Percentiles rank a stretch among this genome's conserved stretches.
phyloP scores from a whole-genome alignment of 176 grass and related monocot species.

The Oryza meridionalis region DNA sequence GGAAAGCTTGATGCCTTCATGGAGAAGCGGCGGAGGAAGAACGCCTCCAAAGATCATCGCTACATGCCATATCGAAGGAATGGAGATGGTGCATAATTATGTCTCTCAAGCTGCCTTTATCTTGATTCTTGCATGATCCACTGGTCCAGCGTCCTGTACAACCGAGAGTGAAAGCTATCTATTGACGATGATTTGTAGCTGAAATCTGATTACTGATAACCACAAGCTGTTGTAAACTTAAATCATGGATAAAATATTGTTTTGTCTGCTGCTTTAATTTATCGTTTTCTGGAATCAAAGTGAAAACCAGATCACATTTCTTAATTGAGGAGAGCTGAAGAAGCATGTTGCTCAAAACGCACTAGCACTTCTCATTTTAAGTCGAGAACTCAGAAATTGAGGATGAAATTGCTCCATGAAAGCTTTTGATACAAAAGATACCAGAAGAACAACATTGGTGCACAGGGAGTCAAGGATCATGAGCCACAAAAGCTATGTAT shows the following conservation, averaged over 20 bases:
- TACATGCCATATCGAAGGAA: constrained; percentile 85
- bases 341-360: neutral
- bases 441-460: neutral
- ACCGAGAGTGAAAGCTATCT: neutral
- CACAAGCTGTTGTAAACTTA: neutral
- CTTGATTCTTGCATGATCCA: neutral
- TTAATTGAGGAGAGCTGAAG: neutral
- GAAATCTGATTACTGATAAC: neutral
- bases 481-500: constrained; percentile 19
- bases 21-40: constrained; percentile 78
- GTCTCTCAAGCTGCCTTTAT: neutral
- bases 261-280: neutral
- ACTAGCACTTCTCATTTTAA: neutral
- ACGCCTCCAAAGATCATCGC: constrained; percentile 94
- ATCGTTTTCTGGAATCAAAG: constrained; percentile 8
- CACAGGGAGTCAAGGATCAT: neutral
- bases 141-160: neutral
- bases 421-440: neutral
- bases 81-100: constrained; percentile 39
- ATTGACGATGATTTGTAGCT: neutral
- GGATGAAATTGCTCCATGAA: neutral
- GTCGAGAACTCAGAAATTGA: neutral
- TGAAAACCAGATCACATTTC: neutral
- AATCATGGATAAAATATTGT: neutral
- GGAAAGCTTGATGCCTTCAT: constrained; percentile 89